These are phyloP conservation scores for Suhomyces pyralidae DNA, from an alignment of 805 yeast species.

Conservation along the genomic window DNA sequence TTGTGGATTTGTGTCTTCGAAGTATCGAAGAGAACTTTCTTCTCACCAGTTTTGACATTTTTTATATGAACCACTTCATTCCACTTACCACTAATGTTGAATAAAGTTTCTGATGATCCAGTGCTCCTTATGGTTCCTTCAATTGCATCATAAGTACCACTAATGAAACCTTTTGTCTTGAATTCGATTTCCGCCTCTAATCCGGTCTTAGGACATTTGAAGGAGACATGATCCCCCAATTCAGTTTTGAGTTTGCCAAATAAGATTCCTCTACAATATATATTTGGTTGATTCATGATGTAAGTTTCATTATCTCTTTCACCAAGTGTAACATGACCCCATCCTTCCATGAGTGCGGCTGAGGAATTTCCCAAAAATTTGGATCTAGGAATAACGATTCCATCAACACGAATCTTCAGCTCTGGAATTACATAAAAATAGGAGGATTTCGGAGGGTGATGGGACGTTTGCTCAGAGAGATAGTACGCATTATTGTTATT, in stretches of 20 bases:
- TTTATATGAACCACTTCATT: constrained; percentile 76
- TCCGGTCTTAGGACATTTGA: constrained; percentile 59
- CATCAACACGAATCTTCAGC: constrained; percentile 80
- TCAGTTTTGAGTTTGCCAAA: constrained; percentile 89
- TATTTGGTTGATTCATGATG: constrained; percentile 89
- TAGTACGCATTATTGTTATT: constrained; percentile 70
- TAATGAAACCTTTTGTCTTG: constrained; percentile 89
- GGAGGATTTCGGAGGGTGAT: constrained; percentile 97
- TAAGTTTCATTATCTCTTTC: constrained; percentile 75
- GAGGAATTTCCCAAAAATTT: constrained; percentile 92
- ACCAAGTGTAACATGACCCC: constrained; percentile 65
- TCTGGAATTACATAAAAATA: constrained; percentile 87
- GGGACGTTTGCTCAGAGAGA: constrained; percentile 91
- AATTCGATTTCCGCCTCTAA: constrained; percentile 82
- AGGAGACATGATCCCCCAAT: constrained; percentile 85
- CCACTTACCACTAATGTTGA: constrained; percentile 87
- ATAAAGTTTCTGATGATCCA: constrained; percentile 53
- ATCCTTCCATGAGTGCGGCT: constrained; percentile 96
- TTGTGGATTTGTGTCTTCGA: constrained; percentile 45
- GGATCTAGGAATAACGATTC: constrained; percentile 82
- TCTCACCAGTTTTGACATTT: constrained; percentile 42
- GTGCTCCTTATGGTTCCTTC: constrained; percentile 60
- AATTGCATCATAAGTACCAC: constrained; percentile 89
- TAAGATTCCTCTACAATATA: constrained; percentile 89
- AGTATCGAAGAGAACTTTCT: constrained; percentile 46